Base-by-base conservation (phyloP, 768 basidiomycete species). In the Crepidotus variabilis region DNA sequence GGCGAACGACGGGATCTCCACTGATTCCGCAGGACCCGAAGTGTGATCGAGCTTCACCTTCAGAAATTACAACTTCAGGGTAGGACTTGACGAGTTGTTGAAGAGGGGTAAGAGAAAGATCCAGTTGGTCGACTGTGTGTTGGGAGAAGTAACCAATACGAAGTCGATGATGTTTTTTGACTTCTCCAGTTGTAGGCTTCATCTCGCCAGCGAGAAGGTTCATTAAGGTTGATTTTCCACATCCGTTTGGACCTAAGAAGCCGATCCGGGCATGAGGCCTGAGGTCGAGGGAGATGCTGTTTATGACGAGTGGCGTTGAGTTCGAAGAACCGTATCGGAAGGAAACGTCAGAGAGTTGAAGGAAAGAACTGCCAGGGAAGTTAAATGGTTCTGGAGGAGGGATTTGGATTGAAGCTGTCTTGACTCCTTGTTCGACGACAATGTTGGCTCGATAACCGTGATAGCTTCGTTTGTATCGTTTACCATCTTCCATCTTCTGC, bases 131-230 rank as follows among this genome's bases (percentile, higher is more conserved):
- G 13, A 87, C 84, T 0, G 78, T 75, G 63, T 85, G 81, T 61
- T 88, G 86, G 0, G 77, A 78, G 62, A 83, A 88, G 68, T 84
- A 84, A 1, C 82, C 83, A 35, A 87, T 78, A 18, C 73, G 73
- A 28, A 80, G 71, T 5, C 75, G 70, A 4, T 84, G 78, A 66
- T 87, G 86, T 28, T 74, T 73, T 28, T 69, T 73, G 9, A 86
- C 75, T 24, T 67, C 76, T 8, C 86, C 86, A 3, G 62, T 64
- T 6, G 69, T 72, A 0, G 83, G 79, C 22, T 67, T 63, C 20
- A 81, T 66, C 24, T 62, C 69, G 57, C 75, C 75, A 14, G 75
- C 71, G 39, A 78, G 66, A 21, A 78, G 57, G 53, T 78, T 78
- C 61, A 81, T 81, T 8, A 86, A 61, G 0, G 85, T 85, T 7